phyloP scores from a whole-genome alignment of 2,329 filamentous ascomycete species.

The Sporothrix luriei region DNA sequence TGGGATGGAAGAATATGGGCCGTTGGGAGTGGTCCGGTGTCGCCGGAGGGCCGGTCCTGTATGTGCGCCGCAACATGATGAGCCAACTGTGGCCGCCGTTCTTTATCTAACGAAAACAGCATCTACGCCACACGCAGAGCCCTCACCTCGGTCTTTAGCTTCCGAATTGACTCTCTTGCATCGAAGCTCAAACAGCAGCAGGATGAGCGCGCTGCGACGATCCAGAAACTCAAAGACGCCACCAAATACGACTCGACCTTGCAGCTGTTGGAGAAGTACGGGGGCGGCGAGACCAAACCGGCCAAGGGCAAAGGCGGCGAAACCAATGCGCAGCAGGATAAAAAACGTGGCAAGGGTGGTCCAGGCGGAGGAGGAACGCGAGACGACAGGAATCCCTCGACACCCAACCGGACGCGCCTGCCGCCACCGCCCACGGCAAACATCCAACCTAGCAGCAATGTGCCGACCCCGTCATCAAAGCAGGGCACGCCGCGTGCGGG shows the following conservation, averaged over 20 bases:
- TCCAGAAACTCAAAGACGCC: conserved; percentile 89
- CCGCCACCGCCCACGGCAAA: conserved; percentile 66
- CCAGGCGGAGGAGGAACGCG: neutral
- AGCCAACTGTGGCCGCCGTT: neutral
- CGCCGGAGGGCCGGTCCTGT: conserved; percentile 77
- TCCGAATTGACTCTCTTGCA: conserved; percentile 72
- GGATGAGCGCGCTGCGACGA: conserved; percentile 79
- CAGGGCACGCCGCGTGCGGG: conserved; percentile 7
- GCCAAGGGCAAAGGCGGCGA: conserved; percentile 38
- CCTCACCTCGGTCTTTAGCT: conserved; percentile 74
- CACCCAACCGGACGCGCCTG: conserved; percentile 51
- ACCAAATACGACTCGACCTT: conserved; percentile 96
- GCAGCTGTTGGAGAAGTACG: conserved; percentile 92
- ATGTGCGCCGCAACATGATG: conserved; percentile 41
- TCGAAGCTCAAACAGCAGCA: conserved; percentile 72
- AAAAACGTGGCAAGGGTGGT: conserved; percentile 35
- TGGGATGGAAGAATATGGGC: conserved; percentile 80
- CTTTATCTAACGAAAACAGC: conserved; percentile 47
- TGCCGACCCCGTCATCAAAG: neutral
- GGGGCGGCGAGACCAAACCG: conserved; percentile 61
- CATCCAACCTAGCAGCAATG: conserved; percentile 50
- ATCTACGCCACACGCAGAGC: conserved; percentile 74
- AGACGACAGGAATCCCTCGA: conserved; percentile 32
- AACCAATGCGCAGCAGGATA: conserved; percentile 1
- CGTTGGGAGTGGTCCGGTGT: conserved; percentile 76